Conservation (phyloP, 2,329 filamentous ascomycete species). For the Apiospora kogelbergensis region DNA sequence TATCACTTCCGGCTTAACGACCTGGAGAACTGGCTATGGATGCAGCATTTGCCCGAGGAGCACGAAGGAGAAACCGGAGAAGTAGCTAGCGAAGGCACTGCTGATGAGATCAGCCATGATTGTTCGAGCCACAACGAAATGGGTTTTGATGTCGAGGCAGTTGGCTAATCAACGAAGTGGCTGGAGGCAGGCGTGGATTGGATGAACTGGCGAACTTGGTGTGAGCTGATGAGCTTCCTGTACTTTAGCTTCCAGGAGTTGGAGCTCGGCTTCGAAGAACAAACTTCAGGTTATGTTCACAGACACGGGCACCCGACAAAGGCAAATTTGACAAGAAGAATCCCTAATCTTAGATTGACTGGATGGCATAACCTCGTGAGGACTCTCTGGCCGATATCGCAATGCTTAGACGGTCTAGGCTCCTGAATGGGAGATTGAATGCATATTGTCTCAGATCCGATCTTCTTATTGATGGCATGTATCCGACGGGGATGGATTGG, state of each 20-base stretch:
- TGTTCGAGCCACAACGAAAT: not conserved
- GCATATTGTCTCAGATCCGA: conserved; percentile 4
- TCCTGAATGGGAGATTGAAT: not conserved
- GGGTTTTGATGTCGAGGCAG: not conserved
- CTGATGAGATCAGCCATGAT: not conserved
- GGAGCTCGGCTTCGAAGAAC: not conserved
- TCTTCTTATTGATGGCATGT: not conserved
- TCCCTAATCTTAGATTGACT: not conserved
- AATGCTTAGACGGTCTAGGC: not conserved
- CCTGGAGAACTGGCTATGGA: not conserved
- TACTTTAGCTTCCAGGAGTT: not conserved
- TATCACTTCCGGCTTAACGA: not conserved
- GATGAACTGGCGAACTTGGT: not conserved
- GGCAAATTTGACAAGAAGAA: not conserved
- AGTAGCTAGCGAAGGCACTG: not conserved
- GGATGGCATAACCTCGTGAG: not conserved
- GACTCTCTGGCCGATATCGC: not conserved
- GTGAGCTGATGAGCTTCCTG: not conserved
- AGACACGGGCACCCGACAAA: not conserved
- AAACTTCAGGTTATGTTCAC: not conserved
- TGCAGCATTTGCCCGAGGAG: not conserved
- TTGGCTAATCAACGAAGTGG: not conserved
- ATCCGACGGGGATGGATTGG: not conserved
- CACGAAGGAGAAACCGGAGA: not conserved
- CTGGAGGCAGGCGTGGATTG: not conserved